Evolutionary conservation across 176 grass and related monocot species (phyloP), one percentile per base, ranked within the genome.

Genomic region (Secale cereale): DNA sequence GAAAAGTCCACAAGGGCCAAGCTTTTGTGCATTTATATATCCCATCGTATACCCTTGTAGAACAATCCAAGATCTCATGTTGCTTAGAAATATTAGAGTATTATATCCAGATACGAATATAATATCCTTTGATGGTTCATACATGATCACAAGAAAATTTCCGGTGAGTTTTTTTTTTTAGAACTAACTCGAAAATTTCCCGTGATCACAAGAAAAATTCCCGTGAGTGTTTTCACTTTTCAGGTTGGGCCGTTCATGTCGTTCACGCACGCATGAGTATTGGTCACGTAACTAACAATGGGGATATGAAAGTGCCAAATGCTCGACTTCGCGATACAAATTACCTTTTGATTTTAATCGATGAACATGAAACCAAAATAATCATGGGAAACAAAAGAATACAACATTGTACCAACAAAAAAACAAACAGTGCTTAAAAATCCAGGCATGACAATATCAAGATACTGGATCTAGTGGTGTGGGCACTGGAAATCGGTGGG

Each of bases 401-500:
- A 68, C 30, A 12, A 70, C 33, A n/a, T n/a, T 36, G 66, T 5
- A 39, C 32, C 17, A 37, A 36, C 2, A 35, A 19, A 52, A 23
- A 27, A 63, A 17, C 17, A 81, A 74, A 16, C 19, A 81, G 19
- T 40, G 7, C 11, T 81, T n/a, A 5, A 63, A 65, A 50, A 10
- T 22, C 48, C 36, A 45, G 50, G 26, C 11, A 11, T 69, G 57
- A 78, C 33, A 60, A 57, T 65, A 57, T 82, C 14, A 45, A 45
- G 41, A 45, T 45, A 11, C 12, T 45, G 1, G 41, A 45, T 45
- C 41, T 30, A n/a, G 16, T 65, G 69, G 74, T 59, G 32, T 33
- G 30, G 27, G 35, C 66, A 84, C 8, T 70, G 59, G 79, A 80
- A 75, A 29, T 74, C 82, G 45, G 35, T 35, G 20, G 82, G 77